Percentiles rank a stretch among this genome's conserved stretches.
These are phyloP conservation scores for Cokeromyces recurvatus DNA, from an alignment of 371 early-diverging fungal species.

Conservation along the genomic window DNA sequence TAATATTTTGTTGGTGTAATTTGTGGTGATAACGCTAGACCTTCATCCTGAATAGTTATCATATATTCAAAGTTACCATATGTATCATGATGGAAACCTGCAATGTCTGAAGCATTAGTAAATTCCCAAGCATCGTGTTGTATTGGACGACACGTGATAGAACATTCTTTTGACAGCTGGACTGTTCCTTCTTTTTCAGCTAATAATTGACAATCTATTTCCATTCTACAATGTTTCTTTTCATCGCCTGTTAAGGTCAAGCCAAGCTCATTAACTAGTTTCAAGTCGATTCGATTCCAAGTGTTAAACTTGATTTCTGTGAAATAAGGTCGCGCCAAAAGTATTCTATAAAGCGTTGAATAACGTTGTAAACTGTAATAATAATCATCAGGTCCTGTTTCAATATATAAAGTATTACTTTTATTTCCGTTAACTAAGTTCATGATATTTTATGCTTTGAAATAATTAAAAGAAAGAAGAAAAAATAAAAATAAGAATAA, in stretches of 20 bases:
- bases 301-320: conserved; percentile 7
- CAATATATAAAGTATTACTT: no score
- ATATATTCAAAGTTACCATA: conserved; percentile 15
- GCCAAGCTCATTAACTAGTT: conserved; percentile 34
- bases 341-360: conserved; percentile 23
- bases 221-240: conserved; percentile 10
- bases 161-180: neutral
- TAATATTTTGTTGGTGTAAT: neutral
- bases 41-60: neutral
- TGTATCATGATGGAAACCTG: conserved; percentile 9
- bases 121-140: conserved; percentile 30
- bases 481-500: no score
- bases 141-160: conserved; percentile 18
- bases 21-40: neutral
- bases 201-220: conserved; percentile 14
- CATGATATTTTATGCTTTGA: no score
- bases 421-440: no score
- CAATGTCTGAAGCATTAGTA: conserved; percentile 1
- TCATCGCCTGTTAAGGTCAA: conserved; percentile 10
- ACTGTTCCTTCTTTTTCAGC: neutral
- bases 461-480: no score
- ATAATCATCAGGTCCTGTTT: conserved; percentile 6
- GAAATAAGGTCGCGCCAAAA: conserved; percentile 11
- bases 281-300: conserved; percentile 35
- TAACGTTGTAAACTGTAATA: conserved; percentile 15